Evolutionary conservation across 768 basidiomycete genomes (phyloP), one percentile per base, ranked within the genome.

Genomic region (Naganishia vaughanmartiniae): DNA sequence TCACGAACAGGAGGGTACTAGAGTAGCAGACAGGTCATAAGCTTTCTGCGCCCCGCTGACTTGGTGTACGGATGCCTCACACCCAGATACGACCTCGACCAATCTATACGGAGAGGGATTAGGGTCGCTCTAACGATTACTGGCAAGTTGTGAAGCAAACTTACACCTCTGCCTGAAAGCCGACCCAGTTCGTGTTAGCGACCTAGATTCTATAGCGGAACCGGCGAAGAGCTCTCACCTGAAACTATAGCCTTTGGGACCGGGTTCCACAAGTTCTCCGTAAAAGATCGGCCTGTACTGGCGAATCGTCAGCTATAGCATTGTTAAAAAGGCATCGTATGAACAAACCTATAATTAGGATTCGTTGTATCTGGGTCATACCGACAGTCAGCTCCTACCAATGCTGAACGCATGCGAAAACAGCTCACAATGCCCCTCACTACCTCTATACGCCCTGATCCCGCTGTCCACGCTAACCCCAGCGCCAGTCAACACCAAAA

Each of bases 391-490:
- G 53, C 24, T 67, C 19, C n/a, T n/a, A n/a, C 15, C 17, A 9
- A 10, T 19, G 1, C 36, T 26, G n/a, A n/a, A n/a, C n/a, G 10
- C 21, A 17, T 42, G 7, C 30, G 6, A 4, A 31, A 34, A 45
- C 19, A n/a, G 21, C 60, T 57, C 55, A 75, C 79, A 80, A 57
- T 75, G 76, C 26, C 93, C 93, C 76, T 94, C 90, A 72, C 84
- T 77, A 0, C 93, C 93, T 69, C 93, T 84, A 81, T 97, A 96
- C n/a, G 93, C 93, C 74, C 92, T 85, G 71, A 98, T 95, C 54
- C 95, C 95, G 31, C 90, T 92, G 80, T 97, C 95, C 33, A 97
- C 93, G 79, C 90, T 91, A 73, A 96, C 91, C 9, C 95, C 95
- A 0, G 95, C 95, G 2, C 93, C 93, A 0, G 92, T 93, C 67